These are phyloP conservation scores for Neoboletus subvelutipes DNA, from an alignment of 768 basidiomycete species.

Conservation along the genomic window DNA sequence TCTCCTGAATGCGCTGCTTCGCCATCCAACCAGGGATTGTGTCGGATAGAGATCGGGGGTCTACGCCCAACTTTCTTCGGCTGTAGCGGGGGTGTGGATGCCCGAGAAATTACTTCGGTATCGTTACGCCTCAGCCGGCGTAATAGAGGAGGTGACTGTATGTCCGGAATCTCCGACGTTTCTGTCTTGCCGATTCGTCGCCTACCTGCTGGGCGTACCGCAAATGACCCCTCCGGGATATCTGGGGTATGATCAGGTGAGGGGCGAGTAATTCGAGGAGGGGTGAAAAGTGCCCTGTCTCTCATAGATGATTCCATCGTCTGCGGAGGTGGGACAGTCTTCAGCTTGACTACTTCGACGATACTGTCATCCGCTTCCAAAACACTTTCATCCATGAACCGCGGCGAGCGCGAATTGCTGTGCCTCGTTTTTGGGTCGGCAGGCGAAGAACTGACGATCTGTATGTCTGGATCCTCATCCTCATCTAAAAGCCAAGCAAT, in stretches of 20 bases:
- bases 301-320: constrained; percentile 7
- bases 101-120: constrained; percentile 24
- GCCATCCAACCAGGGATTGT: constrained; percentile 56
- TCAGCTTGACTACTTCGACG: constrained; percentile 24
- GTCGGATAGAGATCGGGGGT: constrained; percentile 34
- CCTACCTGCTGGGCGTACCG: constrained; percentile 41
- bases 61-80: constrained; percentile 24
- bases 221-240: constrained; percentile 44
- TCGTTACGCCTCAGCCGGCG: constrained; percentile 29
- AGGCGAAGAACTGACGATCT: constrained; percentile 55
- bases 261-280: constrained; percentile 22
- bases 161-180: constrained; percentile 25
- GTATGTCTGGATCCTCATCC: constrained; percentile 56
- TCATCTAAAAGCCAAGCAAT: constrained; percentile 71
- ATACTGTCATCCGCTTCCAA: constrained; percentile 6
- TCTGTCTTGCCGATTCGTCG: constrained; percentile 16
- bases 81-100: constrained; percentile 22
- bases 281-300: constrained; percentile 38
- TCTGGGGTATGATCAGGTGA: constrained; percentile 23
- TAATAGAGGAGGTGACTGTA: constrained; percentile 32
- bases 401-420: background rate
- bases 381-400: constrained; percentile 23
- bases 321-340: constrained; percentile 7
- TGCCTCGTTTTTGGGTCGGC: constrained; percentile 11
- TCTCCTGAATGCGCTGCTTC: constrained; percentile 82